Conservation (phyloP, 2,329 filamentous ascomycete genomes). For the Xylaria sp. region DNA sequence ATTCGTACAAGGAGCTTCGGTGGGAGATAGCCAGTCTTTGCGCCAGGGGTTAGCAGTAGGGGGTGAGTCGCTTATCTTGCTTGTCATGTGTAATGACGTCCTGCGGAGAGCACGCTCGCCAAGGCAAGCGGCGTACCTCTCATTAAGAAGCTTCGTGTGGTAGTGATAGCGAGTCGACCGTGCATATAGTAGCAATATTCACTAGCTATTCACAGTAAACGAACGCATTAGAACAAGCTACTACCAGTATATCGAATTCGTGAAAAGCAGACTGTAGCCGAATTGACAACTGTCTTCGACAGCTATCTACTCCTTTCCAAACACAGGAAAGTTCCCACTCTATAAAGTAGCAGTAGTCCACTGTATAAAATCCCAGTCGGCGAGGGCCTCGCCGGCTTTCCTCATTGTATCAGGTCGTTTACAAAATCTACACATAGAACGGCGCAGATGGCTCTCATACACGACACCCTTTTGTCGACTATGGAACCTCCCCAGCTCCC, state of each 20-base stretch:
- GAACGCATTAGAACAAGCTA: too few relatives aligned
- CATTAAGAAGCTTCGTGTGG: too few relatives aligned
- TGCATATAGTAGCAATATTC: background rate
- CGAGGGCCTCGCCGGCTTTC: background rate
- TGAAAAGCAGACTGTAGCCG: background rate
- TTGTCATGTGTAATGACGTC: too few relatives aligned
- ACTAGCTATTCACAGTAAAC: background rate
- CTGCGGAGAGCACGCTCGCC: too few relatives aligned
- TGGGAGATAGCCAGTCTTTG: too few relatives aligned
- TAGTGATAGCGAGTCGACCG: background rate
- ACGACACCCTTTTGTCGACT: background rate
- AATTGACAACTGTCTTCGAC: background rate
- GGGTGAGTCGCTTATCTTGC: too few relatives aligned
- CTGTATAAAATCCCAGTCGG: conserved; percentile 1
- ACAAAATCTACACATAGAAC: background rate
- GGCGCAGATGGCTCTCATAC: background rate
- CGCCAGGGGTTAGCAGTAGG: too few relatives aligned
- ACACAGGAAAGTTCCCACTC: background rate
- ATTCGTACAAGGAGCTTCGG: too few relatives aligned
- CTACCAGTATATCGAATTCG: too few relatives aligned
- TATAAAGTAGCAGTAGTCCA: conserved; percentile 12
- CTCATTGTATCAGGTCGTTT: background rate
- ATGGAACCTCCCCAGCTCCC: background rate
- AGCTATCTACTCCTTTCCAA: background rate
- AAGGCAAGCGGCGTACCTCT: too few relatives aligned